Base-by-base conservation (phyloP, 345 rosid genomes). In the Eucalyptus decipiens region DNA sequence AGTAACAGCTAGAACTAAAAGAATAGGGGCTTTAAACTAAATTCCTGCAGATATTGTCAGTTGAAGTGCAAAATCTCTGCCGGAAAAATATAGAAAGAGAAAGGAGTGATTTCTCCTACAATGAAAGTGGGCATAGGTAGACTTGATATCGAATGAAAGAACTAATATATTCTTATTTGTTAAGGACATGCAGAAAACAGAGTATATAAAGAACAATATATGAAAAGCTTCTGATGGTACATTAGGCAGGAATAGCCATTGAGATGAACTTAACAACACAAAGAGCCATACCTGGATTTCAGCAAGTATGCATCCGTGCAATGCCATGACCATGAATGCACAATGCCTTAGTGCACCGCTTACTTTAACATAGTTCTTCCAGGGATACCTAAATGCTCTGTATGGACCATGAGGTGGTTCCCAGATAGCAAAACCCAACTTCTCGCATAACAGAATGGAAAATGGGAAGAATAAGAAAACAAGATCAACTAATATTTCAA, bases 351-450 rank as follows among this genome's bases (percentile, higher is more conserved):
- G 91, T 54, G 99, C 96, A 40, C 99, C 99, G 30, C 98, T 96
- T 87, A 97, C 94, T 94, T 93, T 95, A 91, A 95, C 96, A 90
- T 96, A 97, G 91, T 93, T 97, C 94, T 94, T 93, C 99, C 99
- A 97, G 10, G 99, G 99, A 93, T 97, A 97, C 67, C 90, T 86
- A 90, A 97, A 90, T 65, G 94, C 92, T 90, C 62, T 96, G 91
- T 97, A 97, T 48, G 95, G 98, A 90, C 99, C 99, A 34, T 97
- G 99, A 87, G 99, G 99, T 21, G 99, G 99, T 94, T 97, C 99
- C 99, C 98, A 97, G 80, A 96, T 91, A 13, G 99, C 99, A 89
- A 97, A 97, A 83, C 98, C 93, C 93, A 97, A 86, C 99, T 97
- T 89, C 87, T 76, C 48, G 87, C 87, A 19, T n/a, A 23, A 90